Conservation (phyloP, 2,329 filamentous ascomycete species). For the Metarhizium sp. region DNA sequence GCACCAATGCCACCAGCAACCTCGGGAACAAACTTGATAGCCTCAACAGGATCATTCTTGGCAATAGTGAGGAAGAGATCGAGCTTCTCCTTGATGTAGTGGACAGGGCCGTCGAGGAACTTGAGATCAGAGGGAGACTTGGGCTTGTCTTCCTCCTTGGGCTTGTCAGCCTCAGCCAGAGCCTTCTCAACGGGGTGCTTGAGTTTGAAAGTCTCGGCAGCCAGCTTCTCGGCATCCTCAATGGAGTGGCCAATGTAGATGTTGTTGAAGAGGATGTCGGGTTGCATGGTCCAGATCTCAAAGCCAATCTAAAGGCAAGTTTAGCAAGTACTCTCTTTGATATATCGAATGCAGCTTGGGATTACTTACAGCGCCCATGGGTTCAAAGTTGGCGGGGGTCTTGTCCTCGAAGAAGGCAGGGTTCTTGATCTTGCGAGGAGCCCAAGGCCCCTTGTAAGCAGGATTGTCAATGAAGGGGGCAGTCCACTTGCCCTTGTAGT, state of each 20-base stretch:
- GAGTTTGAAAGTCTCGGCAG: slow-evolving; percentile 79
- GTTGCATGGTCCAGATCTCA: slow-evolving; percentile 99
- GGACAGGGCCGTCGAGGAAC: slow-evolving; percentile 85
- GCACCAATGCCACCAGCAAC: slow-evolving; percentile 73
- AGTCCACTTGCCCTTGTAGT: slow-evolving; percentile 98
- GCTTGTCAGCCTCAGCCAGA: slow-evolving; percentile 68
- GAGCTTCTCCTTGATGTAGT: slow-evolving; percentile 84
- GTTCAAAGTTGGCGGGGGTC: slow-evolving; percentile 91
- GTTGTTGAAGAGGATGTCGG: slow-evolving; percentile 97
- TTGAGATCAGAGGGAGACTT: slow-evolving; percentile 68
- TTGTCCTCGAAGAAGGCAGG: slow-evolving; percentile 96
- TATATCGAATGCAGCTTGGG: not conserved
- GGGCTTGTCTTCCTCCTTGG: slow-evolving; percentile 57
- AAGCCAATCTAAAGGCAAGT: slow-evolving; percentile 72
- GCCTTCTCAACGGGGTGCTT: slow-evolving; percentile 80
- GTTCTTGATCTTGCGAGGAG: slow-evolving; percentile 93
- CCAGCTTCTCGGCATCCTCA: slow-evolving; percentile 83
- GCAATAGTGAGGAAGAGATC: slow-evolving; percentile 81
- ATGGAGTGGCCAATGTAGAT: slow-evolving; percentile 98
- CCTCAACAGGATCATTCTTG: slow-evolving; percentile 72
- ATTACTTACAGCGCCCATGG: slow-evolving; percentile 83
- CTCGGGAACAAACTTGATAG: slow-evolving; percentile 84
- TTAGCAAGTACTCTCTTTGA: not conserved
- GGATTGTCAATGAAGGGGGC: slow-evolving; percentile 94
- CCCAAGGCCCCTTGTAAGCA: slow-evolving; percentile 93